Evolutionary conservation across 2,329 filamentous ascomycete species (phyloP).

Genomic region (Neopestalotiopsis sp.): DNA sequence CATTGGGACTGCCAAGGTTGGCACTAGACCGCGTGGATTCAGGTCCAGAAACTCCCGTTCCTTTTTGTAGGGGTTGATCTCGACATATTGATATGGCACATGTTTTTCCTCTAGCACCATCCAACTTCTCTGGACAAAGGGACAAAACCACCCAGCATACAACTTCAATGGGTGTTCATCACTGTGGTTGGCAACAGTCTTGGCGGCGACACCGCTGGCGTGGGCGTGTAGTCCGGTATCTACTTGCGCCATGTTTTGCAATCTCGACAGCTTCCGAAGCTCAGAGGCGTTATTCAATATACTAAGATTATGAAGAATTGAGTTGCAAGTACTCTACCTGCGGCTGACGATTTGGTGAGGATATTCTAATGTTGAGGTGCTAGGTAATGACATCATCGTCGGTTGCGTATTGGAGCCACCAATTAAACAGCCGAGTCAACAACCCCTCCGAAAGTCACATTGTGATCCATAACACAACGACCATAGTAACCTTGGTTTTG

Average conservation of each 20-base stretch:
- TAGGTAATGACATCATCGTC: constrained; percentile 8
- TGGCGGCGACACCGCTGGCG: constrained; percentile 55
- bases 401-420: neutral
- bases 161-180: constrained; percentile 63
- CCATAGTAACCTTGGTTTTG: neutral
- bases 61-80: constrained; percentile 82
- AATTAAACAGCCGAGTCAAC: neutral
- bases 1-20: constrained; percentile 64
- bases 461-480: neutral
- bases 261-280: neutral
- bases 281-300: no score
- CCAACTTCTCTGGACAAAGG: constrained; percentile 74
- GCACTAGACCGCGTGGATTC: constrained; percentile 78
- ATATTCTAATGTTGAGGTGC: neutral
- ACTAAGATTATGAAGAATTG: neutral
- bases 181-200: constrained; percentile 51
- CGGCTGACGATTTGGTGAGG: neutral
- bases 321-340: neutral
- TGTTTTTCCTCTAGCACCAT: constrained; percentile 75
- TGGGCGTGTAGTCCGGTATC: constrained; percentile 54
- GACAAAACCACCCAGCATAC: constrained; percentile 79
- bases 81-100: constrained; percentile 76
- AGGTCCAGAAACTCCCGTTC: constrained; percentile 69
- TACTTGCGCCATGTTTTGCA: constrained; percentile 46
- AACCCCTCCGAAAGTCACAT: neutral